phyloP scores from a whole-genome alignment of 2,329 filamentous ascomycete species.

The Volutella citrinella region DNA sequence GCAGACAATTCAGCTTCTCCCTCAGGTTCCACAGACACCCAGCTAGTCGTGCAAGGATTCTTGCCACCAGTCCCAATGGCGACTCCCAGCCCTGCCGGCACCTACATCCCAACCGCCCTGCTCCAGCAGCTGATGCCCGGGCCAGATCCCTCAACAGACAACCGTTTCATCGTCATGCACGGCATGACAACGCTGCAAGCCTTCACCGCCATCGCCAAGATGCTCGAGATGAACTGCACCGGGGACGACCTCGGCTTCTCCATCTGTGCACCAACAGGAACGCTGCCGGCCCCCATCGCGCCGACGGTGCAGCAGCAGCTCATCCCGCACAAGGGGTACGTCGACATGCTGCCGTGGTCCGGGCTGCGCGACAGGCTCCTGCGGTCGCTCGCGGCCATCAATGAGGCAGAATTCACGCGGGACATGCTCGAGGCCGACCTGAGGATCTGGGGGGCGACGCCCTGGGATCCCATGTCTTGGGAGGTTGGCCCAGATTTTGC shows the following conservation, averaged over 20 bases:
- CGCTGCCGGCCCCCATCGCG: background rate
- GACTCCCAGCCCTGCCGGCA: no score
- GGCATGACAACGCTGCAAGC: conserved; percentile 1
- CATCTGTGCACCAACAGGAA: no score
- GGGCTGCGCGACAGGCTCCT: conserved; percentile 9
- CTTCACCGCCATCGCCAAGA: background rate
- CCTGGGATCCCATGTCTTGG: conserved; percentile 34
- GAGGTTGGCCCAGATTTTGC: conserved; percentile 41
- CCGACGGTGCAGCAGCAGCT: conserved; percentile 10
- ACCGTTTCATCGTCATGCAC: conserved; percentile 2
- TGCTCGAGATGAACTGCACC: background rate
- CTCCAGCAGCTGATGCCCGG: no score
- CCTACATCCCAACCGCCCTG: no score
- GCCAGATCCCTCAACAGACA: no score
- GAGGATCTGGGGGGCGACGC: conserved; percentile 4
- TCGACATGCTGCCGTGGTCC: conserved; percentile 15
- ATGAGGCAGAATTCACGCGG: conserved; percentile 2
- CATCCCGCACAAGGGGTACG: conserved; percentile 7
- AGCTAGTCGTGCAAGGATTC: background rate
- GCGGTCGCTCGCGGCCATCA: conserved; percentile 6
- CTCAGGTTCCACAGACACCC: conserved; percentile 1
- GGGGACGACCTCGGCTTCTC: no score
- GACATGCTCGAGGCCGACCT: conserved; percentile 7
- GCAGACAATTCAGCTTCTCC: no score
- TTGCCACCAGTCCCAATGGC: background rate